Evolutionary conservation across 768 basidiomycete genomes (phyloP).

Genomic region (Hygrocybe punicea): DNA sequence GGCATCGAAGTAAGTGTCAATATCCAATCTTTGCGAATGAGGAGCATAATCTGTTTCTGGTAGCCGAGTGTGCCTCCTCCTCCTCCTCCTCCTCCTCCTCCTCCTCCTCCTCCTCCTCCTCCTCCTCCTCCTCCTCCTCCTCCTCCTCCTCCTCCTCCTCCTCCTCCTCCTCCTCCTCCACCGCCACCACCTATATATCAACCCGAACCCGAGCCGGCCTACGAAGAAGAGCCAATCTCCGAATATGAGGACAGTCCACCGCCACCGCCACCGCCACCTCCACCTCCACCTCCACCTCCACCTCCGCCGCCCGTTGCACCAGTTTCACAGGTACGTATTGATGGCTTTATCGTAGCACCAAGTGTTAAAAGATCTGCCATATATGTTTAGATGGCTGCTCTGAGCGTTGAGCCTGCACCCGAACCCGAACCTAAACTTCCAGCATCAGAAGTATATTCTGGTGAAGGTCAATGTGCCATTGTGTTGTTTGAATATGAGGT

Average conservation of each 20-base stretch:
- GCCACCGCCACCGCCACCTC: slow-evolving; percentile 40
- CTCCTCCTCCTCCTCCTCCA: too few species aligned
- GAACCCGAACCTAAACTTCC: slow-evolving; percentile 19
- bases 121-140: too few species aligned
- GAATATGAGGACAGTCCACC: too few species aligned
- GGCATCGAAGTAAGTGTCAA: neutral
- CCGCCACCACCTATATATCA: too few species aligned
- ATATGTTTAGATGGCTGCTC: slow-evolving; percentile 29
- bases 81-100: too few species aligned
- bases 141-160: too few species aligned
- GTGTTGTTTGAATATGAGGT: slow-evolving; percentile 83
- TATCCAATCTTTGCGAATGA: too few species aligned
- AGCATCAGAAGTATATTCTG: slow-evolving; percentile 19
- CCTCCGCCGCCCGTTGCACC: slow-evolving; percentile 43
- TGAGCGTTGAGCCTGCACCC: slow-evolving; percentile 39
- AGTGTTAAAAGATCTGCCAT: neutral
- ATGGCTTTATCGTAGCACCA: neutral
- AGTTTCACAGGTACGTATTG: slow-evolving; percentile 33
- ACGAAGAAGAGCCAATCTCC: too few species aligned
- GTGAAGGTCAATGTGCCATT: slow-evolving; percentile 61
- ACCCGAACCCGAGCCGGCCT: too few species aligned
- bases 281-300: slow-evolving; percentile 37
- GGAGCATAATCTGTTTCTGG: too few species aligned
- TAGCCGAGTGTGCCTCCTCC: too few species aligned
- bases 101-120: too few species aligned